Evolutionary conservation across 192 early-diverging fungal species (phyloP).

Genomic region (Backusella sp.): DNA sequence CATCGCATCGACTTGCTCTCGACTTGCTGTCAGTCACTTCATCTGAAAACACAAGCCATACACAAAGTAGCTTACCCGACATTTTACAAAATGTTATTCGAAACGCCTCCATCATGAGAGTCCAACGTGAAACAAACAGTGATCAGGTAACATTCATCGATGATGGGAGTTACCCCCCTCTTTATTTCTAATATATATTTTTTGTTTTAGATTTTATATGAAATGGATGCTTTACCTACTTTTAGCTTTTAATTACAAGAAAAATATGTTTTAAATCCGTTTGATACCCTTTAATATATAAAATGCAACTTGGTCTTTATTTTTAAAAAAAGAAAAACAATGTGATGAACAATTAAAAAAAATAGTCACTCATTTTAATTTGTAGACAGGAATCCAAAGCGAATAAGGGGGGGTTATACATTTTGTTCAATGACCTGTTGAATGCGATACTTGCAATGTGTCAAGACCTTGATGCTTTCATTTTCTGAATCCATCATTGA

Average conservation of each 20-base stretch:
- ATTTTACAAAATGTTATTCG: conserved; percentile 6
- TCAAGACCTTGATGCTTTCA: neutral
- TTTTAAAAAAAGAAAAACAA: no score
- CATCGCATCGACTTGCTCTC: neutral
- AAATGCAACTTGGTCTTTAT: no score
- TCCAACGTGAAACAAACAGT: conserved; percentile 3
- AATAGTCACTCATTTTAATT: no score
- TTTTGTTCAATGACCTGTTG: neutral
- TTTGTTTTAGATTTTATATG: neutral
- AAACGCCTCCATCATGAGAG: neutral
- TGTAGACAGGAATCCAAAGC: no score
- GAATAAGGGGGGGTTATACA: no score
- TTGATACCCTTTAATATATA: neutral
- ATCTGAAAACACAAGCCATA: neutral
- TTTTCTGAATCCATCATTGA: neutral
- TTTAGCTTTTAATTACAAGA: neutral
- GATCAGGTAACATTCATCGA: neutral
- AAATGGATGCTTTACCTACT: conserved; percentile 9
- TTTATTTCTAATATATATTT: neutral
- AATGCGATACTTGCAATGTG: neutral
- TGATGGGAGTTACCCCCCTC: neutral
- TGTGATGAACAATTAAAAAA: no score
- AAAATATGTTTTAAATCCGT: neutral
- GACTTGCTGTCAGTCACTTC: neutral
- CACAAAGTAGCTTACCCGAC: conserved; percentile 1